These are phyloP conservation scores for Entomortierella beljakovae DNA, from an alignment of 192 early-diverging fungal genomes.

Conservation along the genomic window DNA sequence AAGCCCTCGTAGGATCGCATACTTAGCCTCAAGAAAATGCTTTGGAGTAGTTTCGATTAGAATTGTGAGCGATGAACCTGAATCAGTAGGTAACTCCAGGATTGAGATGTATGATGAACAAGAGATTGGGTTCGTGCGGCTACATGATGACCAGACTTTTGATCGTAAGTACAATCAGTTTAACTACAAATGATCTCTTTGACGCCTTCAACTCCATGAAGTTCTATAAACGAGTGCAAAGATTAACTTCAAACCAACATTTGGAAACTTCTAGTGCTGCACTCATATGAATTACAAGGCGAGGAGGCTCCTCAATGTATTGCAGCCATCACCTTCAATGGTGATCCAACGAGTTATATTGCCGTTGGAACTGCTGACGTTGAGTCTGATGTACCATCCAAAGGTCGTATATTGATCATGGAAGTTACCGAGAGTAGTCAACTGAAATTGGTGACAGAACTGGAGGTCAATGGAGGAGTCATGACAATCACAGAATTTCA, in stretches of 20 bases:
- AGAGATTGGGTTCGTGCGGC: conserved; percentile 57
- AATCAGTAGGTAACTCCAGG: conserved; percentile 20
- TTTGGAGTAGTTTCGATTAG: conserved; percentile 73
- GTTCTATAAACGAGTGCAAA: too few species aligned
- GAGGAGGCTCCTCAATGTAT: conserved; percentile 60
- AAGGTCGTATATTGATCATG: conserved; percentile 80
- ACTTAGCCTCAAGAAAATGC: conserved; percentile 63
- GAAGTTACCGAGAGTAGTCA: conserved; percentile 58
- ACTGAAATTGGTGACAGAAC: conserved; percentile 62
- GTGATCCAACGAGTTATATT: conserved; percentile 62
- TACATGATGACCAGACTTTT: conserved; percentile 81
- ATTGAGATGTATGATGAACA: conserved; percentile 43
- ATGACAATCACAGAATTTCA: conserved; percentile 70
- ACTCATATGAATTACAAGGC: conserved; percentile 52
- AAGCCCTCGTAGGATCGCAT: conserved; percentile 76
- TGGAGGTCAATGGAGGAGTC: conserved; percentile 71
- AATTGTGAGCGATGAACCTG: conserved; percentile 43
- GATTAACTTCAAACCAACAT: too few species aligned
- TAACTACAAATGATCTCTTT: too few species aligned
- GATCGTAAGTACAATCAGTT: conserved; percentile 75
- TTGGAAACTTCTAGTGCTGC: conserved; percentile 43
- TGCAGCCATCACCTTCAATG: conserved; percentile 54
- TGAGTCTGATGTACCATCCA: conserved; percentile 65
- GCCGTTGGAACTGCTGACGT: conserved; percentile 82
- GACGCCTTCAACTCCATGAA: too few species aligned